Base-by-base conservation (phyloP, 257 asterid species). In the Ilex asprella region DNA sequence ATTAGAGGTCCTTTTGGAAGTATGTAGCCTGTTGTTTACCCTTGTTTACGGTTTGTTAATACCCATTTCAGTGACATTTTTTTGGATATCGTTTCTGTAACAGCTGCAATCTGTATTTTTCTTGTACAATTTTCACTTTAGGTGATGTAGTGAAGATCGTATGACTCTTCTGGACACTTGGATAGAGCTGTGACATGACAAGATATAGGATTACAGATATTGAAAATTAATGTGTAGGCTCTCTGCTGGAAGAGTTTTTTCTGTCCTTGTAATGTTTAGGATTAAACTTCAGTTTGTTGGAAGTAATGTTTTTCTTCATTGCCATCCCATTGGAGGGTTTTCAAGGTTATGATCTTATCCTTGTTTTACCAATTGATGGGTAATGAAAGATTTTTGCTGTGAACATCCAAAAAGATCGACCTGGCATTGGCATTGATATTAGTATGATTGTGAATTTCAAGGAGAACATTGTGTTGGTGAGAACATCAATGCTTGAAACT, bases 1-100 rank as follows among this genome's bases (percentile, higher is more conserved):
- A 35, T 72, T 75, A 69, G 76, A 62, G 72, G n/a, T 68, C 32
- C 57, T 52, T 68, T 56, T 53, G 50, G 69, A 62, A 60, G 67
- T 29, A 6, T 73, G 67, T 56, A 65, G 73, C 59, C 61, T 68
- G 73, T 15, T 66, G 57, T 44, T 59, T 35, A 60, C 39, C 14
- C 27, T 63, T 74, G 46, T 53, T 73, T 68, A 60, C 16, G 14
- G 30, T 35, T 75, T 64, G 66, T 68, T 67, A 16, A 68, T 73
- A 64, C 49, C 50, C 58, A 61, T 72, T 63, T 63, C 5, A 35
- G 43, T 56, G 27, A 55, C 12, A 31, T n/a, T 12, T 50, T 43
- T 64, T 59, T 63, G 55, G 62, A 11, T 14, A 56, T 71, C 56
- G 74, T 67, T 57, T 56, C 29, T 64, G 65, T 63, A 64, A 66